Conservation (phyloP, 768 basidiomycete species). For the Boletus coccyginus region DNA sequence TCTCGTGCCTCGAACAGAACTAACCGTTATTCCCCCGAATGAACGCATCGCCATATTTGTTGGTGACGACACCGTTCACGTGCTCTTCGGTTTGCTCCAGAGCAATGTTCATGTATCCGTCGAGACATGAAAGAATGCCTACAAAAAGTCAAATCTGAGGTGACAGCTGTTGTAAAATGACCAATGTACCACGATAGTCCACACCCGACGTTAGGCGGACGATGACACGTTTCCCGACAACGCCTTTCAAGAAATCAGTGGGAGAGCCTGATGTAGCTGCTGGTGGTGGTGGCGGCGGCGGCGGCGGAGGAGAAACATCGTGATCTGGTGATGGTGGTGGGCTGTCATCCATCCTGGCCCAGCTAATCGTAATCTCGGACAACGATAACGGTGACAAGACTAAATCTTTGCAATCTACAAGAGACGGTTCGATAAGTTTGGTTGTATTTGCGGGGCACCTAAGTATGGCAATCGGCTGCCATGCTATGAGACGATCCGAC, state of each 20-base stretch:
- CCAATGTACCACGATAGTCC: conserved; percentile 78
- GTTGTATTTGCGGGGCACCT: conserved; percentile 12
- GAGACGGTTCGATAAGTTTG: conserved; percentile 5
- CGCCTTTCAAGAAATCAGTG: conserved; percentile 90
- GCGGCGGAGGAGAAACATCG: conserved; percentile 45
- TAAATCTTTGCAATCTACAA: neutral
- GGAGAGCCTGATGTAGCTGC: conserved; percentile 68
- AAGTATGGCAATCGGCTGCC: conserved; percentile 11
- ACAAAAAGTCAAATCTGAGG: neutral
- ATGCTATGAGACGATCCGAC: neutral
- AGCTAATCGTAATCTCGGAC: neutral
- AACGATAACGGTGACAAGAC: neutral
- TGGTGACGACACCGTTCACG: conserved; percentile 83
- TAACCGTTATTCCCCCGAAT: conserved; percentile 91
- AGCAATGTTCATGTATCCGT: conserved; percentile 99
- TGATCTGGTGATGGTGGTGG: conserved; percentile 40
- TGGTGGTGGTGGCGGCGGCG: conserved; percentile 52
- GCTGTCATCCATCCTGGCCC: conserved; percentile 23
- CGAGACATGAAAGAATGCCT: conserved; percentile 93
- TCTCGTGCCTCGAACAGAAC: conserved; percentile 6
- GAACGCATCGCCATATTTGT: conserved; percentile 93
- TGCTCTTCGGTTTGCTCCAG: conserved; percentile 97
- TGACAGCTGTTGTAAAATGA: neutral
- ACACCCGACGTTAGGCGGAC: conserved; percentile 90
- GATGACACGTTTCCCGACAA: conserved; percentile 94